phyloP scores from a whole-genome alignment of 1,139 yeast species.

The Pichia sp. region DNA sequence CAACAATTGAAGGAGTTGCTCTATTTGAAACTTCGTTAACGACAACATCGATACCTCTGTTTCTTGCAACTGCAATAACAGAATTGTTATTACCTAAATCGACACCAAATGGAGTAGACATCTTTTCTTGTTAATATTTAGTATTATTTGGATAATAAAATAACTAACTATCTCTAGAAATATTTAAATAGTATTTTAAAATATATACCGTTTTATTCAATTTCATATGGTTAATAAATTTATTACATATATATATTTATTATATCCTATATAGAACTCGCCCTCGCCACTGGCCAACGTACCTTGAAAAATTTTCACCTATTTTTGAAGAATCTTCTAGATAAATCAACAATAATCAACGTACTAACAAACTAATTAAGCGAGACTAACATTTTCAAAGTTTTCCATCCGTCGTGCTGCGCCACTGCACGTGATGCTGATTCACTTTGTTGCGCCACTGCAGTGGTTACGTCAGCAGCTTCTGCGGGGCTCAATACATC shows the following conservation, averaged over 20 bases:
- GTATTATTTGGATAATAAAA: neutral
- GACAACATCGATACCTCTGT: slow-evolving; percentile 96
- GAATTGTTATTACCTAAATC: slow-evolving; percentile 95
- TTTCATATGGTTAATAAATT: too few species aligned
- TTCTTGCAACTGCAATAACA: slow-evolving; percentile 95
- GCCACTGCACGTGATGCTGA: neutral
- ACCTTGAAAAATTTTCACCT: slow-evolving; percentile 3
- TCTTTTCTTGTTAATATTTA: slow-evolving; percentile 25
- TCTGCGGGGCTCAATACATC: neutral
- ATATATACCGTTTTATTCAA: too few species aligned
- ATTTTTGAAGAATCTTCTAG: slow-evolving; percentile 9
- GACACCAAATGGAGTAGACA: slow-evolving; percentile 94
- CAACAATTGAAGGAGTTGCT: slow-evolving; percentile 90
- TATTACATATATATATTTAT: too few species aligned
- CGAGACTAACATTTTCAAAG: neutral
- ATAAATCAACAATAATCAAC: neutral
- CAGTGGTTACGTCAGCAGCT: neutral
- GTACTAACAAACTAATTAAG: neutral
- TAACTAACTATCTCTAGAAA: too few species aligned
- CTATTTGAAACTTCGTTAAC: slow-evolving; percentile 99
- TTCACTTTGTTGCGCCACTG: neutral
- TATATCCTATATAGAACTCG: too few species aligned
- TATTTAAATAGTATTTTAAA: too few species aligned
- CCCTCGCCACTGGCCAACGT: neutral
- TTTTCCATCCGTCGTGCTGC: slow-evolving; percentile 1